These are phyloP conservation scores for Lactifluus rugatus DNA, from an alignment of 768 basidiomycete species.

Conservation along the genomic window DNA sequence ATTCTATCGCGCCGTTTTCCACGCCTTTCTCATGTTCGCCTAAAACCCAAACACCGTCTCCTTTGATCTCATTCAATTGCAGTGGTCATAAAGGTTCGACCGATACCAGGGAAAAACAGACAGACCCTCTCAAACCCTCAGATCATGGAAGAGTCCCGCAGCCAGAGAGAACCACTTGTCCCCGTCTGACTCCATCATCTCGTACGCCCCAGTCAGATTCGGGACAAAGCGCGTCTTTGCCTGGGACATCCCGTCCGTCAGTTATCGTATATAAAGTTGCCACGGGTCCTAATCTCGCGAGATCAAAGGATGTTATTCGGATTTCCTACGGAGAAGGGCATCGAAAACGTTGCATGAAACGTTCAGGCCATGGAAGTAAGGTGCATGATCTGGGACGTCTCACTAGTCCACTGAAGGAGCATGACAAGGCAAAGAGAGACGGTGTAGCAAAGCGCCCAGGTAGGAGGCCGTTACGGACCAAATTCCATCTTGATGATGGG, in stretches of 20 bases:
- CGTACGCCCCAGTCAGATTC: not conserved
- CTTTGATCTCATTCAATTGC: not conserved
- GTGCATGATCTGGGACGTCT: not conserved
- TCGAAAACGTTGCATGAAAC: not conserved
- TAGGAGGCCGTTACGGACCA: not conserved
- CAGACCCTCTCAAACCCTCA: not conserved
- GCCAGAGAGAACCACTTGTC: not conserved
- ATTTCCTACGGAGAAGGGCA: conserved; percentile 11
- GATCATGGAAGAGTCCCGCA: not conserved
- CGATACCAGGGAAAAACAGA: not conserved
- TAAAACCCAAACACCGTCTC: not conserved
- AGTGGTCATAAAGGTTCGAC: not conserved
- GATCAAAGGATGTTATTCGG: conserved; percentile 11
- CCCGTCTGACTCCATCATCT: not conserved
- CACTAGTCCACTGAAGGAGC: not conserved
- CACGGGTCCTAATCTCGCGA: conserved; percentile 1
- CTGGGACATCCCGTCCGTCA: not conserved
- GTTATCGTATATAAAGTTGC: conserved; percentile 12
- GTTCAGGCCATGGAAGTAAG: not conserved
- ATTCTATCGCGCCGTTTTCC: not conserved
- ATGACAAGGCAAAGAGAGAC: not conserved
- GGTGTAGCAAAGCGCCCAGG: not conserved
- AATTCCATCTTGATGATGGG: not conserved
- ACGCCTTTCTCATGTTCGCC: not conserved
- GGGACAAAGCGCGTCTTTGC: not conserved